Conservation (phyloP, 1,284 basidiomycete species). For the Somion occarium region DNA sequence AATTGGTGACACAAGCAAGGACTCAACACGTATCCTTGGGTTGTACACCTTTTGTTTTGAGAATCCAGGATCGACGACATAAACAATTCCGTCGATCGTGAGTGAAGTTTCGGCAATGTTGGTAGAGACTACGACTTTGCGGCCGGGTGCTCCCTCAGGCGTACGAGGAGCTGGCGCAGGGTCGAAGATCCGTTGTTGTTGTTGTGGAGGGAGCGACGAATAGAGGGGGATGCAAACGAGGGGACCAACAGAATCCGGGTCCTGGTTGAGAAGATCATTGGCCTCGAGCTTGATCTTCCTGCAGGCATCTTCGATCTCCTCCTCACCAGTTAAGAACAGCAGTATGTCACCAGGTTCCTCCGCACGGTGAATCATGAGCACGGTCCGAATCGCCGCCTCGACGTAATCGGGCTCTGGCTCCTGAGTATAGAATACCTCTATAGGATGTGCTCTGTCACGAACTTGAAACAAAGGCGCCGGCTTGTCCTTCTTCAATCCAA, state of each 20-base stretch:
- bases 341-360: slow-evolving; percentile 94
- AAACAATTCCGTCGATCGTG: slow-evolving; percentile 98
- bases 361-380: slow-evolving; percentile 96
- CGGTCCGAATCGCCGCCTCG: slow-evolving; percentile 94
- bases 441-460: slow-evolving; percentile 93
- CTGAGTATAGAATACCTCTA: slow-evolving; percentile 95
- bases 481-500: slow-evolving; percentile 50
- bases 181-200: slow-evolving; percentile 96
- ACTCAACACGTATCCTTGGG: slow-evolving; percentile 94
- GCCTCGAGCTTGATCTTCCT: slow-evolving; percentile 89
- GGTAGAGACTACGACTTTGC: slow-evolving; percentile 94
- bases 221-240: slow-evolving; percentile 90
- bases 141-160: slow-evolving; percentile 74
- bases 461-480: slow-evolving; percentile 91
- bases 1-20: slow-evolving; percentile 90
- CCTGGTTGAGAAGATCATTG: slow-evolving; percentile 70
- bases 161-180: slow-evolving; percentile 65
- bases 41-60: slow-evolving; percentile 98
- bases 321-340: slow-evolving; percentile 95
- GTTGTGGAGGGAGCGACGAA: slow-evolving; percentile 87
- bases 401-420: slow-evolving; percentile 97
- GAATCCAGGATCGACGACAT: slow-evolving; percentile 97
- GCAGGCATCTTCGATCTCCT: slow-evolving; percentile 98
- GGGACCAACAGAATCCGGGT: slow-evolving; percentile 79
- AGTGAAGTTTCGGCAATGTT: slow-evolving; percentile 98